phyloP scores from a whole-genome alignment of 2,329 filamentous ascomycete genomes.

The Aspergillus quadricinctus region DNA sequence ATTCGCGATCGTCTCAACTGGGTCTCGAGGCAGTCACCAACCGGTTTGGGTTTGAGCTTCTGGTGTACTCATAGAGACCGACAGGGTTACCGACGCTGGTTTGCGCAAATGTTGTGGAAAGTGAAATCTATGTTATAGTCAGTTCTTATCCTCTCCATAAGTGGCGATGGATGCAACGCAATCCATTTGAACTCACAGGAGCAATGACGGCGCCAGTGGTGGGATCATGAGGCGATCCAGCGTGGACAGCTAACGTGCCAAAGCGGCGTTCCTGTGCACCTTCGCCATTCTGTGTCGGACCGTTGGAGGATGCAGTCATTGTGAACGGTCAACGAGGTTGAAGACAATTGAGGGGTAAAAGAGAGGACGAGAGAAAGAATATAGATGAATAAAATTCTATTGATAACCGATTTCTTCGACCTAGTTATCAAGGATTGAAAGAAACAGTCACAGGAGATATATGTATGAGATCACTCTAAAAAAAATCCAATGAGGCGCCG shows the following conservation, averaged over 20 bases:
- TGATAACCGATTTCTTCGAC: background rate
- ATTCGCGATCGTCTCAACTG: background rate
- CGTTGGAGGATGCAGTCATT: constrained; percentile 19
- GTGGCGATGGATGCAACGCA: background rate
- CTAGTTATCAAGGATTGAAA: background rate
- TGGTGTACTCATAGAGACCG: constrained; percentile 87
- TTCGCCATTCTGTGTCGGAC: constrained; percentile 33
- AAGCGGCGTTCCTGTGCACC: constrained; percentile 74
- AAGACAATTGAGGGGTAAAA: background rate
- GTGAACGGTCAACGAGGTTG: background rate
- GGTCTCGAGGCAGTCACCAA: constrained; percentile 22
- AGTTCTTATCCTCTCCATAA: background rate
- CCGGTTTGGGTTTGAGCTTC: constrained; percentile 89
- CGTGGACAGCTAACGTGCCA: constrained; percentile 91
- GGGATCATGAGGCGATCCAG: constrained; percentile 85
- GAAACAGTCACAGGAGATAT: background rate
- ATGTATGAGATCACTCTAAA: background rate
- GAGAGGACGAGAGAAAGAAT: constrained; percentile 3
- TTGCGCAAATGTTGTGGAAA: constrained; percentile 96
- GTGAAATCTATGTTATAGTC: constrained; percentile 61
- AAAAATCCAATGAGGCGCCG: background rate
- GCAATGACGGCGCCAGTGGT: constrained; percentile 93
- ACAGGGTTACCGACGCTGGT: constrained; percentile 80
- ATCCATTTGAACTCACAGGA: constrained; percentile 47
- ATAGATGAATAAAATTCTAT: background rate